Evolutionary conservation across 2,329 filamentous ascomycete genomes (phyloP), one percentile per base, ranked within the genome.

Genomic region (Ophiostoma australiae): DNA sequence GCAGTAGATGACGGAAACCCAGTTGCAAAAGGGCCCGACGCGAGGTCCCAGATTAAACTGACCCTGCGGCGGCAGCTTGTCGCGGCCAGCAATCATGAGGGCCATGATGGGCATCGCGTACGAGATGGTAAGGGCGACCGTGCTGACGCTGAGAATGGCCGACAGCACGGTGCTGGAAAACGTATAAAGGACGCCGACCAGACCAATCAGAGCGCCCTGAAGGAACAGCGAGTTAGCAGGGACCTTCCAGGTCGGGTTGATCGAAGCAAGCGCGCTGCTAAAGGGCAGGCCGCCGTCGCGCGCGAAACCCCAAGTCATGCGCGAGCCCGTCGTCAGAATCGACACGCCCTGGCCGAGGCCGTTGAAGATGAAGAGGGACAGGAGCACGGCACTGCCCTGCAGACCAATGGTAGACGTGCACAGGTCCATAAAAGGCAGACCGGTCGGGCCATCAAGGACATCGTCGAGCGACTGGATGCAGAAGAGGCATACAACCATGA

Each of bases 141-240:
- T 86, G 78, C 84, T 85, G 73, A 86, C 85, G 73, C 83, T 84
- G 27, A 86, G 78, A 67, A 87, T 83, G 20, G 85, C 85, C 58
- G 83, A 79, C 15, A 87, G 80, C 0, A 86, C 84, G 0, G 84
- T 85, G 67, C 80, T 81, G 65, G 85, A 80, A 71, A 86, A 87
- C 0, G 84, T 81, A 73, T 87, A 87, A 0, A 88, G 68, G 17
- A 73, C 69, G 27, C 72, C 71, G 41, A 72, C 70, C 41, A 74
- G 39, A 31, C 72, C 68, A 31, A 73, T 67, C 1, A 72, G 69
- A 55, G n/a, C 70, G 27, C 70, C 70, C 41, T 72, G 71, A 41
- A 72, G 52, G 13, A 55, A 27, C 58, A 71, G 52, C 1, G 74
- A 41, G 69, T 72, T 71, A 48, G 71, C 77, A 1, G 82, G 82